phyloP scores from a whole-genome alignment of 805 yeast species.

The Debaryomyces tyrocola region DNA sequence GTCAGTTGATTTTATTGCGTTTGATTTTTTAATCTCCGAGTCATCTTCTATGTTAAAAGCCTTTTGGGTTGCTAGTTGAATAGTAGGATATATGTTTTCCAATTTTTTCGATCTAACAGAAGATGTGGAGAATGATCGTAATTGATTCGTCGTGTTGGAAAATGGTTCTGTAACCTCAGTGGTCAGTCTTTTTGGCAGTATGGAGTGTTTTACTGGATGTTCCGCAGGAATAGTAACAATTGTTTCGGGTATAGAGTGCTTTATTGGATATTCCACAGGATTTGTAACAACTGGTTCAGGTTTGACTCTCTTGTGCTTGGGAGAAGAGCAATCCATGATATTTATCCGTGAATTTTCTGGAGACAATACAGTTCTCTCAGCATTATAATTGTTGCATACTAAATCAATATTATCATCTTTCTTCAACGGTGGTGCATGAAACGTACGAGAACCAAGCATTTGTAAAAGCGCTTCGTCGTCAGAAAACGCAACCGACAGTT shows the following conservation, averaged over 20 bases:
- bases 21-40: neutral
- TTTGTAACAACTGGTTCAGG: neutral
- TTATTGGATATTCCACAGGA: too few relatives aligned
- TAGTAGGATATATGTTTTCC: conserved; percentile 17
- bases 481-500: neutral
- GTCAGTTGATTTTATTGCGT: neutral
- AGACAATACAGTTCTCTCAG: neutral
- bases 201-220: too few relatives aligned
- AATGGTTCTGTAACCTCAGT: too few relatives aligned
- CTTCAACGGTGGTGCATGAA: neutral
- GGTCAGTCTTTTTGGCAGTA: too few relatives aligned
- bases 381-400: neutral
- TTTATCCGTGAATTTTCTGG: neutral
- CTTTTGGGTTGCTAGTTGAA: conserved; percentile 30
- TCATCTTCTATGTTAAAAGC: conserved; percentile 2
- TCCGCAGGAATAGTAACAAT: too few relatives aligned
- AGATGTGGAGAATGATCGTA: conserved; percentile 9
- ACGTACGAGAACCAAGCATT: neutral
- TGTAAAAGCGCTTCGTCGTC: neutral
- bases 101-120: conserved; percentile 4
- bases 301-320: neutral
- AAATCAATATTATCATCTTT: neutral
- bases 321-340: neutral
- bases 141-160: too few relatives aligned
- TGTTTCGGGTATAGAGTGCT: neutral